Evolutionary conservation across 2,329 filamentous ascomycete species (phyloP).

Genomic region (Colletotrichum sidae): DNA sequence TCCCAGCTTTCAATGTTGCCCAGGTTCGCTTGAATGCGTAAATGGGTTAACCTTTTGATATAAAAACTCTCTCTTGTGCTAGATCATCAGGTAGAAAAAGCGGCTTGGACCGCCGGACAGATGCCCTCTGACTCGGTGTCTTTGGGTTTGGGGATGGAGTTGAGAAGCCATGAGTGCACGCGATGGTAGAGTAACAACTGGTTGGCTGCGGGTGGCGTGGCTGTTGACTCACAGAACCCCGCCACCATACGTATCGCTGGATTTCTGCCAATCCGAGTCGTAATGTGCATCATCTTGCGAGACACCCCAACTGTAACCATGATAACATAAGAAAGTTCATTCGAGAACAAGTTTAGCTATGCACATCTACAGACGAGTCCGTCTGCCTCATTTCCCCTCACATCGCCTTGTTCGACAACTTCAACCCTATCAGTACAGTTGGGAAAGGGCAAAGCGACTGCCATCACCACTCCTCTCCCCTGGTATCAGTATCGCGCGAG

Average conservation of each 20-base stretch:
- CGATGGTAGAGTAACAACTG: too few species aligned
- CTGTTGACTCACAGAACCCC: background rate
- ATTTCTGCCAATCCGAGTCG: too few species aligned
- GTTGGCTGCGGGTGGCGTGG: background rate
- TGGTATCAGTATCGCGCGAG: background rate
- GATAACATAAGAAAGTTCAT: slow-evolving; percentile 30
- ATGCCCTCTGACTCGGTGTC: too few species aligned
- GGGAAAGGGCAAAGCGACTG: slow-evolving; percentile 4
- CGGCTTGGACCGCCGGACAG: too few species aligned
- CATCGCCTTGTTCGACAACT: background rate
- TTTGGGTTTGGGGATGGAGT: too few species aligned
- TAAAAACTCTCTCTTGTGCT: too few species aligned
- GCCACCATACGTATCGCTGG: too few species aligned
- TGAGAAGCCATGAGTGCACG: too few species aligned
- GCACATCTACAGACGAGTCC: slow-evolving; percentile 13
- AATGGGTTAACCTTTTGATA: too few species aligned
- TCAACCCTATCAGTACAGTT: slow-evolving; percentile 30
- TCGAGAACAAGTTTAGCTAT: slow-evolving; percentile 34
- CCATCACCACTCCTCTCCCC: slow-evolving; percentile 6
- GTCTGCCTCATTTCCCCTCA: slow-evolving; percentile 5
- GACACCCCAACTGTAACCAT: background rate
- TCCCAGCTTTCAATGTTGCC: too few species aligned
- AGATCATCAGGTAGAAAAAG: too few species aligned
- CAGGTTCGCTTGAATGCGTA: too few species aligned
- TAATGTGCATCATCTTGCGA: background rate